Conservation (phyloP, 2,329 filamentous ascomycete genomes). For the Colletotrichum gigasporum region DNA sequence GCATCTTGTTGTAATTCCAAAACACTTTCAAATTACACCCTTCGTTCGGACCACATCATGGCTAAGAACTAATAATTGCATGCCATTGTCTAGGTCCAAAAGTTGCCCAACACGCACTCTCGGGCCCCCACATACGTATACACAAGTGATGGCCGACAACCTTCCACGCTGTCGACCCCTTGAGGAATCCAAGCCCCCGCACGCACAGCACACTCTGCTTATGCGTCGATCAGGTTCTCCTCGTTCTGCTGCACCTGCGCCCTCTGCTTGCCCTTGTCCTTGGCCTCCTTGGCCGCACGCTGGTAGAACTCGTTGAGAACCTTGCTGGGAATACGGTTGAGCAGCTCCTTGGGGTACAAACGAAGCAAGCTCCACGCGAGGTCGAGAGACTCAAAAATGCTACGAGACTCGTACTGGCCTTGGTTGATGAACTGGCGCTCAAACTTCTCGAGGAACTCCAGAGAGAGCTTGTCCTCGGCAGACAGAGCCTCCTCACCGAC, state of each 20-base stretch:
- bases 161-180: constrained; percentile 11
- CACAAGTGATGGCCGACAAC: constrained; percentile 25
- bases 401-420: constrained; percentile 89
- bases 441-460: constrained; percentile 99
- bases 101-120: constrained; percentile 10
- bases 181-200: constrained; percentile 19
- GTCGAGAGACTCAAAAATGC: constrained; percentile 93
- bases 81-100: constrained; percentile 31
- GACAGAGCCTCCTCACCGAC: constrained; percentile 98
- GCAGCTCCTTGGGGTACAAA: constrained; percentile 97
- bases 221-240: constrained; percentile 71
- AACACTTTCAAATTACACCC: neutral
- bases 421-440: constrained; percentile 95
- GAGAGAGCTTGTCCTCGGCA: constrained; percentile 94
- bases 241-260: constrained; percentile 57
- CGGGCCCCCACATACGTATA: constrained; percentile 28
- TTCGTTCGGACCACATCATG: constrained; percentile 9
- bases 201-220: constrained; percentile 30
- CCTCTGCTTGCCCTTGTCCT: constrained; percentile 68
- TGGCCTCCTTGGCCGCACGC: constrained; percentile 69
- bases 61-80: constrained; percentile 28
- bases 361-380: constrained; percentile 95
- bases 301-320: constrained; percentile 86
- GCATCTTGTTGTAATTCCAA: neutral
- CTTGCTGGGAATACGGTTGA: constrained; percentile 93